Base-by-base conservation (phyloP, 2,329 filamentous ascomycete genomes). In the Zasmidium angulare region DNA sequence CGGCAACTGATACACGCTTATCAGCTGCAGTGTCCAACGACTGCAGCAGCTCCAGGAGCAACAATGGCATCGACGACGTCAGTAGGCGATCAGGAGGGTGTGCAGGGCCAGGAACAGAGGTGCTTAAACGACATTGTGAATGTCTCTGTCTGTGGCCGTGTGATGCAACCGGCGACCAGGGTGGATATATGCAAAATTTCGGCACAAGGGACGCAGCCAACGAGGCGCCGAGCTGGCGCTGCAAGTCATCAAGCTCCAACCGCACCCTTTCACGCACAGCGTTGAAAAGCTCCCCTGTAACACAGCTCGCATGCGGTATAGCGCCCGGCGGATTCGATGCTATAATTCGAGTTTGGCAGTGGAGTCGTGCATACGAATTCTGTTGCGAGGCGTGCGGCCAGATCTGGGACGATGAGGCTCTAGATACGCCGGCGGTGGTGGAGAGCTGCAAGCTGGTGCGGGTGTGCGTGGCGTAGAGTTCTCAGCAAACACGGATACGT, bases 241-340 rank as follows among this genome's bases (percentile, higher is more conserved):
- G 54, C 50, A 46, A 46, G 53, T 61, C 59, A 53, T 64, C 56
- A 58, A 50, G 56, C 56, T 61, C 58, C 46, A 54, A 53, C 55
- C 54, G 36, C 31, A 36, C 43, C 17, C 29, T 52, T 48, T 19
- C 51, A 53, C 23, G 46, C 26, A 4, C 26, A 46, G 11, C 21
- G 50, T 47, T 61, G 50, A 46, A 43, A 24, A 48, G 20, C 26
- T 58, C 43, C 46, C 36, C 29, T 50, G 54, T 46, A 56, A 29
- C n/a, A 49, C 55, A 55, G 52, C 48, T 57, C 46, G n/a, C 52
- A 60, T 50, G 53, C 21, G 26, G 62, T 43, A 46, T 60, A 62
- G 59, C 61, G 54, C 48, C 50, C 47, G 55, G n/a, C n/a, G n/a
- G n/a, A n/a, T n/a, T n/a, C n/a, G 40, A 47, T 36, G 26, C 24